A percentile compares a stretch with the other conserved stretches of the same genome.
phyloP scores from a whole-genome alignment of 345 rosid species.

The Lenwebbia sp. region DNA sequence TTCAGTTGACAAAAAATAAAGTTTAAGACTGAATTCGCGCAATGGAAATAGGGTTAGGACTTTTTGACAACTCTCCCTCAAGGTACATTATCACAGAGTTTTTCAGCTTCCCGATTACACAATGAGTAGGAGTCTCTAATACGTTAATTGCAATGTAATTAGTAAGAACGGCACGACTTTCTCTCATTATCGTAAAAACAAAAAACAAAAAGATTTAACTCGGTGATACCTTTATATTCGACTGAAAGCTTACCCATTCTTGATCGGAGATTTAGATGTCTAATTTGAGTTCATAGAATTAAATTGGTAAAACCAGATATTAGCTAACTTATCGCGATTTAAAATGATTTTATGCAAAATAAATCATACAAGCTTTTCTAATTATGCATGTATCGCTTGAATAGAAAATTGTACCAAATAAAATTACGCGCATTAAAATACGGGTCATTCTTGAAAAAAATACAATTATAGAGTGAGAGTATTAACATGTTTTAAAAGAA shows the following conservation, averaged over 20 bases:
- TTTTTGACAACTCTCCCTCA: background rate
- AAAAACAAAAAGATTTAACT: background rate
- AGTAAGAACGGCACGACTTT: background rate
- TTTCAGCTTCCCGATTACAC: background rate
- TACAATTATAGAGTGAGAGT: background rate
- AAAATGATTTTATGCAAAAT: too few relatives aligned
- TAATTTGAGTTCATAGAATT: too few relatives aligned
- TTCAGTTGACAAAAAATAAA: too few relatives aligned
- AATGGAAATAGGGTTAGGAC: too few relatives aligned
- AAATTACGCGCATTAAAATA: background rate
- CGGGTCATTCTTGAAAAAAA: background rate
- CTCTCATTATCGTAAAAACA: background rate
- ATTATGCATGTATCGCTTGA: background rate
- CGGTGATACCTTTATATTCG: background rate
- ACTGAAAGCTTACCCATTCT: too few relatives aligned
- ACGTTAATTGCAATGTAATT: background rate
- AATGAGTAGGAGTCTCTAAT: background rate
- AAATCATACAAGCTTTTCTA: too few relatives aligned
- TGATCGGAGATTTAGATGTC: background rate
- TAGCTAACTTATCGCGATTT: background rate
- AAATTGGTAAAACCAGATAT: background rate
- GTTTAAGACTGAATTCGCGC: too few relatives aligned
- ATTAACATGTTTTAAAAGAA: too few relatives aligned
- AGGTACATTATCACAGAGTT: background rate
- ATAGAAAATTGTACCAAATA: too few relatives aligned